A percentile compares a stretch with the other conserved stretches of the same genome.
Evolutionary conservation across 179 eudicot genomes (phyloP).

Genomic region (Silene noctiflora): DNA sequence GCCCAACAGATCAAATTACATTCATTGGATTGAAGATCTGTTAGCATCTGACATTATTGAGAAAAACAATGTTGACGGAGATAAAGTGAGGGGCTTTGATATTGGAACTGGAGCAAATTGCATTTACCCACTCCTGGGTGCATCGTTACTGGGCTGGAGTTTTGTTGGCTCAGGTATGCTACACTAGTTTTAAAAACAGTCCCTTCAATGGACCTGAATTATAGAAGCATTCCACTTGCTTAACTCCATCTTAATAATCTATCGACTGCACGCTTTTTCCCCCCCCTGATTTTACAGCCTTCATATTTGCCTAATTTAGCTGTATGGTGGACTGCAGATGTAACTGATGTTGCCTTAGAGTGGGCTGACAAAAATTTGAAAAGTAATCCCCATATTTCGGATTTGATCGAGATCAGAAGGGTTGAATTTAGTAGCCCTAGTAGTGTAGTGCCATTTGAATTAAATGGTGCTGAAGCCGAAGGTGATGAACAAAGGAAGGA

Average conservation of each 20-base stretch:
- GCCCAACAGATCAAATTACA: slow-evolving; percentile 93
- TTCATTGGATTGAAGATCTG: slow-evolving; percentile 94
- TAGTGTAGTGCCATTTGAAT: background rate
- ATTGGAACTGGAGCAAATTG: slow-evolving; percentile 97
- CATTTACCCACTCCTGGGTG: slow-evolving; percentile 95
- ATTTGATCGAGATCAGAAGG: slow-evolving; percentile 74
- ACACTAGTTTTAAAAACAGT: background rate
- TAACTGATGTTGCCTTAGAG: slow-evolving; percentile 81
- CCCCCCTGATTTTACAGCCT: background rate
- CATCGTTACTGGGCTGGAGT: slow-evolving; percentile 80
- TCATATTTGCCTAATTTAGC: slow-evolving; percentile 5
- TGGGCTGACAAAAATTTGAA: slow-evolving; percentile 80
- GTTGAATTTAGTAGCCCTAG: slow-evolving; percentile 28
- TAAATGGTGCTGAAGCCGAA: slow-evolving; percentile 6
- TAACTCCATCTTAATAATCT: background rate
- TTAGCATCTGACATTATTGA: slow-evolving; percentile 64
- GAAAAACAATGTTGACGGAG: slow-evolving; percentile 30
- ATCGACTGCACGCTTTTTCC: background rate
- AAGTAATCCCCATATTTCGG: slow-evolving; percentile 68
- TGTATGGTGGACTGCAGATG: slow-evolving; percentile 40
- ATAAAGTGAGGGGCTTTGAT: slow-evolving; percentile 72
- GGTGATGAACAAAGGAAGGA: slow-evolving; percentile 15
- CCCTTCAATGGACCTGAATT: too few relatives aligned
- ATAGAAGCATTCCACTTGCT: background rate
- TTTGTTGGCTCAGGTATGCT: slow-evolving; percentile 82